Evolutionary conservation across 164 flowering plant species (phyloP), one percentile per base, ranked within the genome.

Genomic region (Litsea cubeba): DNA sequence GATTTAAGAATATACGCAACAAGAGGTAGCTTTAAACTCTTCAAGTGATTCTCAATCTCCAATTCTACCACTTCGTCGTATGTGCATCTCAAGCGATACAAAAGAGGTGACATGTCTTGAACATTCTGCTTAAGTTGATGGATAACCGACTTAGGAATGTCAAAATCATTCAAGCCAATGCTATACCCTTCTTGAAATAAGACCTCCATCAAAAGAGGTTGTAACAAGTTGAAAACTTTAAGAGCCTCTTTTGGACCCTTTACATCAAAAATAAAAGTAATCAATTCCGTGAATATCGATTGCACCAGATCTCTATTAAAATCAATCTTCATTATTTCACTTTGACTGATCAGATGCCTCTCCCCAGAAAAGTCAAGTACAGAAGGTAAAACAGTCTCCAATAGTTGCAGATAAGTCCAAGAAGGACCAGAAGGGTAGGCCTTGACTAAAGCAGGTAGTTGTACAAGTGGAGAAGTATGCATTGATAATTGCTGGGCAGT

Each of bases 181-280:
- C 92, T 91, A 62, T 82, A 95, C 3, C 99, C 99, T 76, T 84
- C 81, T 4, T 82, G 65, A 77, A 81, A 87, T 22, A 95, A 46
- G 76, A 79, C 77, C 67, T 95, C 98, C 99, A 95, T 95, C 74
- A 93, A 69, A 69, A 95, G 26, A 2, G 99, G 97, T 74, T 93
- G 97, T n/a, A 95, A 62, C 20, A 83, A 77, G 76, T 90, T 82
- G 50, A 95, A 90, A 57, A 93, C 85, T 17, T 71, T 79, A 15
- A 95, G 57, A 7, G 87, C 97, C 70, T 85, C 91, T 68, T 77
- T 79, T 10, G 98, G 87, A 74, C 99, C 97, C 71, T 87, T 89
- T 72, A 84, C 81, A 65, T 79, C 81, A 74, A 87, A 82, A 62
- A 91, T 79, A 0, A 88, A 82, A 11, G 85, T 73, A 46, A 88